Evolutionary conservation across 495 filamentous ascomycete genomes (phyloP).

Genomic region (Aspergillus biplanus): DNA sequence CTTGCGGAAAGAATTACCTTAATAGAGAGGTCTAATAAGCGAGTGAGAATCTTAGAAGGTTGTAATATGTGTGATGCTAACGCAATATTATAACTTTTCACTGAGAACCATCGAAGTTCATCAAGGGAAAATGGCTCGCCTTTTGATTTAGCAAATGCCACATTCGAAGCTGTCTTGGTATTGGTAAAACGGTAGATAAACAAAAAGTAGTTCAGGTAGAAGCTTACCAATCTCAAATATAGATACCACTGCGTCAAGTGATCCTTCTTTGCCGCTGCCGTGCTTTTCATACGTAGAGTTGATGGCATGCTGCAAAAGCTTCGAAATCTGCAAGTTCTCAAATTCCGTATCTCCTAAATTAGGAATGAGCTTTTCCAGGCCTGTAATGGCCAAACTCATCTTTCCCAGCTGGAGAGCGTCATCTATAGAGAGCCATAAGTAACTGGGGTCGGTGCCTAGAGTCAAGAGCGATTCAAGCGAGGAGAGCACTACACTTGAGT

Average conservation of each 20-base stretch:
- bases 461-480: constrained; percentile 59
- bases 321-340: constrained; percentile 42
- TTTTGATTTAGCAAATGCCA: constrained; percentile 31
- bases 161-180: constrained; percentile 46
- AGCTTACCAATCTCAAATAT: constrained; percentile 65
- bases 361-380: constrained; percentile 61
- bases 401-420: constrained; percentile 72
- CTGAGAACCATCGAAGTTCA: constrained; percentile 82
- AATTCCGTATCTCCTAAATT: constrained; percentile 55
- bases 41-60: constrained; percentile 52
- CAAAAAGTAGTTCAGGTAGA: not conserved
- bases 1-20: constrained; percentile 30
- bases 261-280: constrained; percentile 2
- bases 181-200: constrained; percentile 10
- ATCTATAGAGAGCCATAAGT: constrained; percentile 75
- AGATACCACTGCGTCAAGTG: constrained; percentile 58
- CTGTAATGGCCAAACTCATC: constrained; percentile 56
- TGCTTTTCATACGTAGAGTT: not conserved
- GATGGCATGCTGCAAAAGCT: constrained; percentile 55
- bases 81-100: constrained; percentile 75
- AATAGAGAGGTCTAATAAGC: constrained; percentile 63
- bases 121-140: constrained; percentile 51
- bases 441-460: constrained; percentile 52
- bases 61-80: constrained; percentile 61
- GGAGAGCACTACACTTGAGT: constrained; percentile 45